Evolutionary conservation across 129 eudicot species (phyloP).

Genomic region (Chrysanthemum seticuspe): DNA sequence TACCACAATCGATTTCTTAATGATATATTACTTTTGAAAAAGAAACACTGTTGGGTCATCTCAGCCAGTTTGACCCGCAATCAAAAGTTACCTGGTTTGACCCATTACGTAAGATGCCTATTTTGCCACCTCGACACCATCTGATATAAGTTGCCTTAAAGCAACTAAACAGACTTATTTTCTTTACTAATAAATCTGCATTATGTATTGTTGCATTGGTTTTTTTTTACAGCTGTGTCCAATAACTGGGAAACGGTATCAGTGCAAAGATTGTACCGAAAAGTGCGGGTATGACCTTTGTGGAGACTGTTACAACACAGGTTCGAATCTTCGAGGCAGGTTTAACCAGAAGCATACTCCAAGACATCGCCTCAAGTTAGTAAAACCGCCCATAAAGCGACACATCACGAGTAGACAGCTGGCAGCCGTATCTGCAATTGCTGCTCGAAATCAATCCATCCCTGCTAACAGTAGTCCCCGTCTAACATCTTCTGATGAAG

Average conservation of each 20-base stretch:
- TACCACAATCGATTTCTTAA: no score
- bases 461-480: conserved; percentile 16
- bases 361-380: conserved; percentile 49
- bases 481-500: conserved; percentile 27
- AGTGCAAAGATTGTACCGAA: conserved; percentile 69
- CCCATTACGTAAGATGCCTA: no score
- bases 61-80: no score
- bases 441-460: conserved; percentile 4
- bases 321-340: conserved; percentile 62
- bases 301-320: conserved; percentile 56
- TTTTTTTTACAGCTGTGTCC: conserved; percentile 57
- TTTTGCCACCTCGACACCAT: no score
- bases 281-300: conserved; percentile 62
- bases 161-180: no score
- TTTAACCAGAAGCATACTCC: conserved; percentile 72
- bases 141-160: no score
- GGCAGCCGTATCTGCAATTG: conserved; percentile 26
- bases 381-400: conserved; percentile 25
- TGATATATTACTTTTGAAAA: no score
- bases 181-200: no score
- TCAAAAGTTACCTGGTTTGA: no score
- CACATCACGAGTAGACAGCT: conserved; percentile 36
- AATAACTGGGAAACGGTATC: conserved; percentile 66
- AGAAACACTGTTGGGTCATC: no score
- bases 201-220: not conserved